Conservation (phyloP, 1,284 basidiomycete genomes). For the Cystobasidium pallidum region DNA sequence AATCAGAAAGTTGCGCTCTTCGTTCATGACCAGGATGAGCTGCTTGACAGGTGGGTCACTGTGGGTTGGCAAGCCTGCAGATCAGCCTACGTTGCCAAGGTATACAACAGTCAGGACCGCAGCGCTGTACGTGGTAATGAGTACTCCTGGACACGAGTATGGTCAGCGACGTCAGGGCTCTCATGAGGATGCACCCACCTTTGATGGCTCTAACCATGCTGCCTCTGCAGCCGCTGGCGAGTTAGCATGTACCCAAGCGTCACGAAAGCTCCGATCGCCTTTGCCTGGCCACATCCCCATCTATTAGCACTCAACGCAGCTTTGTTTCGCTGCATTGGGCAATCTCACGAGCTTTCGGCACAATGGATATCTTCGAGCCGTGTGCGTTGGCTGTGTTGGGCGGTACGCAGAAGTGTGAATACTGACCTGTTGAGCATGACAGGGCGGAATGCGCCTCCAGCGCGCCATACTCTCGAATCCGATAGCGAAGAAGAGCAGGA, state of each 20-base stretch:
- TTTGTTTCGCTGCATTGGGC: no score
- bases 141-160: constrained; percentile 38
- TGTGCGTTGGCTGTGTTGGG: background rate
- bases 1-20: constrained; percentile 70
- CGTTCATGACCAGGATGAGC: constrained; percentile 79
- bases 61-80: constrained; percentile 1
- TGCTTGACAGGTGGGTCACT: constrained; percentile 90
- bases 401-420: background rate
- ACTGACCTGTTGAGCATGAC: background rate
- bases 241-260: background rate
- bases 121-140: constrained; percentile 33
- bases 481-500: constrained; percentile 43
- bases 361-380: constrained; percentile 41
- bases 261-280: background rate
- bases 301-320: no score
- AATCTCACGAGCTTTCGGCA: background rate
- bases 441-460: constrained; percentile 43
- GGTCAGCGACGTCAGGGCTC: no score
- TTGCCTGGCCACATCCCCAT: no score
- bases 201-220: constrained; percentile 44
- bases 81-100: background rate
- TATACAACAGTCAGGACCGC: background rate
- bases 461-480: constrained; percentile 35
- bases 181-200: background rate
- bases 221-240: constrained; percentile 1